Base-by-base conservation (phyloP, 2,329 filamentous ascomycete genomes). In the Alternaria sp. region DNA sequence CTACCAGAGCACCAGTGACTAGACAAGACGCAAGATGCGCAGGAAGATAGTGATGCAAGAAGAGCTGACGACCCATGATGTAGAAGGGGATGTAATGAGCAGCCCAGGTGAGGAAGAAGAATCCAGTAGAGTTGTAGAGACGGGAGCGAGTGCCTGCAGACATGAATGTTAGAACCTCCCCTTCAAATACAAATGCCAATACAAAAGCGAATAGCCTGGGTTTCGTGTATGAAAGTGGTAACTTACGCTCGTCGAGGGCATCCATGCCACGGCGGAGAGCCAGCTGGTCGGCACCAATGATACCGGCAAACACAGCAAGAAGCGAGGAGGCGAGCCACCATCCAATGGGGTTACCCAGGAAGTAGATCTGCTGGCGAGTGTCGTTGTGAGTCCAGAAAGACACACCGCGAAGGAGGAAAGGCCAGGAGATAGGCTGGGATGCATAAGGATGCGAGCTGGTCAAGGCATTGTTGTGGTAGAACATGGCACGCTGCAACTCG, bases 361-460 rank as follows among this genome's bases (percentile, higher is more conserved):
- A 99, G 84, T 99, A 99, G 70, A 99, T 99, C 81, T 99, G 96
- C 83, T 97, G 90, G 65, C 93, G 90, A 10, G 95, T 97, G 60
- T 96, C 93, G 79, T 93, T 94, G 79, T 98, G 92, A 9, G 96
- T 99, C 96, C 96, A 99, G 90, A 99, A 99, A 82, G 94, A 97
- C 72, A 99, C 95, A 82, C 96, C 96, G 28, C 96, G 91, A 61
- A 99, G 88, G 78, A 99, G 87, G 88, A 99, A 98, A 2, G 96
- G 96, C 96, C 96, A 99, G 77, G 97, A 93, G 83, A 96, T 96
- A 7, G 96, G 96, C 79, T 94, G 91, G 74, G 93, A 97, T 45
- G 96, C 89, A 80, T 99, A 99, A 1, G 96, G 96, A 80, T 99
- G 96, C 78, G 93, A 97, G 84, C 94, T 96, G 47, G 96, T 99